These are phyloP conservation scores for Fistulina hepatica DNA, from an alignment of 1,284 basidiomycete genomes.

Conservation along the genomic window DNA sequence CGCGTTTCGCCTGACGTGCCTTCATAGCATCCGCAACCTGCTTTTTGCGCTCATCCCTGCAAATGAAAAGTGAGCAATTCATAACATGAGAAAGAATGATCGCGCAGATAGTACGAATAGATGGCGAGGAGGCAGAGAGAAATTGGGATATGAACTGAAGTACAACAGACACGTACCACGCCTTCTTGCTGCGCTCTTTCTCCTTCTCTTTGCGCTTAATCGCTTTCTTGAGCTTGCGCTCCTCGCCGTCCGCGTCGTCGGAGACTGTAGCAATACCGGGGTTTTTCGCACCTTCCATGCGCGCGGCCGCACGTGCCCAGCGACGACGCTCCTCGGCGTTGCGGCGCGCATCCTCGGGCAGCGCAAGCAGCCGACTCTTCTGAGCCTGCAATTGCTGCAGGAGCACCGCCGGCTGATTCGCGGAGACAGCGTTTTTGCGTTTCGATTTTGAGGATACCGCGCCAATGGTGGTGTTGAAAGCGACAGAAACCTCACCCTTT, in stretches of 20 bases:
- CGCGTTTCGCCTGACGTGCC: slow-evolving; percentile 77
- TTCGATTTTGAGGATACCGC: slow-evolving; percentile 45
- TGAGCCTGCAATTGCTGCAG: slow-evolving; percentile 48
- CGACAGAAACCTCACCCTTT: slow-evolving; percentile 43
- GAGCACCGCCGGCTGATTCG: slow-evolving; percentile 76
- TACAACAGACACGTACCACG: slow-evolving; percentile 50
- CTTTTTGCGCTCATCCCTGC: slow-evolving; percentile 78
- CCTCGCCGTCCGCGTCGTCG: slow-evolving; percentile 44
- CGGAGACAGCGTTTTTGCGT: slow-evolving; percentile 42
- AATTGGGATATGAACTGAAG: slow-evolving; percentile 4
- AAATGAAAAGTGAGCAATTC: slow-evolving; percentile 3
- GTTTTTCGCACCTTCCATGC: slow-evolving; percentile 72
- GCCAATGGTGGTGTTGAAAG: slow-evolving; percentile 59
- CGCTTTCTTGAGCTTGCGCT: slow-evolving; percentile 75
- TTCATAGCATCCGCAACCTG: slow-evolving; percentile 63
- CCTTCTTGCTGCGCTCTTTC: slow-evolving; percentile 72
- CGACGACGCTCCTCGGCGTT: slow-evolving; percentile 66
- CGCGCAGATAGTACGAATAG: no score
- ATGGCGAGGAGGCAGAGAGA: no score
- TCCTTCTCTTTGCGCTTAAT: slow-evolving; percentile 83
- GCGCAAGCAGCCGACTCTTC: slow-evolving; percentile 57
- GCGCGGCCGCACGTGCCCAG: slow-evolving; percentile 80
- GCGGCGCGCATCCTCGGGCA: slow-evolving; percentile 75
- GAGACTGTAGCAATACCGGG: slow-evolving; percentile 34
- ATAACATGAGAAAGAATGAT: neutral